These are phyloP conservation scores for Globisporangium barbulae DNA, from an alignment of 352 stramenopile species.

Conservation along the genomic window DNA sequence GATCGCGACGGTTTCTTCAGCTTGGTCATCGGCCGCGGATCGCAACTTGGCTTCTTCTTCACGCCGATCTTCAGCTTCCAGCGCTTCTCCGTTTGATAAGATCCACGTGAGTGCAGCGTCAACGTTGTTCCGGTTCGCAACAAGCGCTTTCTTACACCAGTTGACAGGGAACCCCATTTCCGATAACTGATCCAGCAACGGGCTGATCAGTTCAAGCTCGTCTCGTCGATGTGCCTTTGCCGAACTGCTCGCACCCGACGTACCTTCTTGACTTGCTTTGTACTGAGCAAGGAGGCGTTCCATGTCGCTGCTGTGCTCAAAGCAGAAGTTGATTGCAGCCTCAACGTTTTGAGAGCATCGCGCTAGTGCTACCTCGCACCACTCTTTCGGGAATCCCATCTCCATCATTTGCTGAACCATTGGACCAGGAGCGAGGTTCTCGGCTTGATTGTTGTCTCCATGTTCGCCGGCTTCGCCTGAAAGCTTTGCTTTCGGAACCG, in stretches of 20 bases:
- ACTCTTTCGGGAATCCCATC: constrained; percentile 91
- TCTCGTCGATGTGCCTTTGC: constrained; percentile 35
- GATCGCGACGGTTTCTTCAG: constrained; percentile 23
- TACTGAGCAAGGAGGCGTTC: constrained; percentile 81
- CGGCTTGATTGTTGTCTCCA: constrained; percentile 22
- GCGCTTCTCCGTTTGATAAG: constrained; percentile 86
- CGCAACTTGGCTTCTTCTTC: constrained; percentile 75
- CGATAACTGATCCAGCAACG: constrained; percentile 82
- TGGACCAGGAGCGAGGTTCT: constrained; percentile 38
- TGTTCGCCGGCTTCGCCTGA: constrained; percentile 18
- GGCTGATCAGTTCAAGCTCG: constrained; percentile 63
- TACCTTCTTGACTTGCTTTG: constrained; percentile 49
- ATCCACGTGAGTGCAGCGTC: constrained; percentile 92
- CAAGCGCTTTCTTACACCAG: constrained; percentile 90
- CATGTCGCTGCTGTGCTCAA: constrained; percentile 92
- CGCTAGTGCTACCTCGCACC: constrained; percentile 87
- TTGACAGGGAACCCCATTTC: constrained; percentile 93
- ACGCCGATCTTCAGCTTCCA: constrained; percentile 84
- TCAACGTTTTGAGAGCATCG: constrained; percentile 88
- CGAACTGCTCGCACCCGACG: constrained; percentile 17
- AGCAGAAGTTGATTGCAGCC: constrained; percentile 91
- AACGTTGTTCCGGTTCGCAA: constrained; percentile 87
- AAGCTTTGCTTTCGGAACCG: constrained; percentile 25
- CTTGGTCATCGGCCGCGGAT: constrained; percentile 26
- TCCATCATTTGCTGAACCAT: constrained; percentile 93